Evolutionary conservation across 495 filamentous ascomycete species (phyloP).

Genomic region (Aspergillus nidulans): DNA sequence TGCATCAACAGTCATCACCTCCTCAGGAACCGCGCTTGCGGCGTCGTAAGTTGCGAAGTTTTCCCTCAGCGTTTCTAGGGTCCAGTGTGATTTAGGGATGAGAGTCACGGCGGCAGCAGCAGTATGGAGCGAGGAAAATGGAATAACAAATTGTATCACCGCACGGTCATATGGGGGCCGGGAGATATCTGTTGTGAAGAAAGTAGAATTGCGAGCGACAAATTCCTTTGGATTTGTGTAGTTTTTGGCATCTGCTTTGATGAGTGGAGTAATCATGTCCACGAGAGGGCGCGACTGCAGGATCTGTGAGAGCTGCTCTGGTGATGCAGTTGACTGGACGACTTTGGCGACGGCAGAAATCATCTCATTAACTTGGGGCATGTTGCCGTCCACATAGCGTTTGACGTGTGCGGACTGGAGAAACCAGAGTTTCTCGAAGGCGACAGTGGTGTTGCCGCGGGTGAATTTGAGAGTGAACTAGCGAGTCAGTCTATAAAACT

Average conservation of each 20-base stretch:
- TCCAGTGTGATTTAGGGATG: slow-evolving; percentile 36
- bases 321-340: slow-evolving; percentile 29
- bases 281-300: slow-evolving; percentile 27
- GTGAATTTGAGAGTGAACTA: slow-evolving; percentile 82
- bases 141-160: slow-evolving; percentile 15
- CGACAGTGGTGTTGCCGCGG: slow-evolving; percentile 80
- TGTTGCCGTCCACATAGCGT: slow-evolving; percentile 30
- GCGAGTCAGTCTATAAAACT: slow-evolving; percentile 5
- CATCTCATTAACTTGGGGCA: slow-evolving; percentile 45
- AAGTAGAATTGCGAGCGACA: slow-evolving; percentile 53
- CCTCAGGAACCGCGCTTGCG: slow-evolving; percentile 12
- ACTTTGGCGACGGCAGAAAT: slow-evolving; percentile 33
- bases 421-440: slow-evolving; percentile 73
- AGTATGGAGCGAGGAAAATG: slow-evolving; percentile 36
- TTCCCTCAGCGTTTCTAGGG: slow-evolving; percentile 29
- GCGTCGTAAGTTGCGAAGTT: slow-evolving; percentile 40
- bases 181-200: slow-evolving; percentile 52
- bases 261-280: slow-evolving; percentile 45
- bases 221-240: slow-evolving; percentile 58
- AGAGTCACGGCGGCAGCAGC: slow-evolving; percentile 36
- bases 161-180: slow-evolving; percentile 29
- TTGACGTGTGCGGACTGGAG: slow-evolving; percentile 71
- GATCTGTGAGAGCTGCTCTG: slow-evolving; percentile 26
- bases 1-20: slow-evolving; percentile 5
- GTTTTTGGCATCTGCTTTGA: slow-evolving; percentile 57